Conservation (phyloP, 2,329 filamentous ascomycete species). For the Colletotrichum karsti region DNA sequence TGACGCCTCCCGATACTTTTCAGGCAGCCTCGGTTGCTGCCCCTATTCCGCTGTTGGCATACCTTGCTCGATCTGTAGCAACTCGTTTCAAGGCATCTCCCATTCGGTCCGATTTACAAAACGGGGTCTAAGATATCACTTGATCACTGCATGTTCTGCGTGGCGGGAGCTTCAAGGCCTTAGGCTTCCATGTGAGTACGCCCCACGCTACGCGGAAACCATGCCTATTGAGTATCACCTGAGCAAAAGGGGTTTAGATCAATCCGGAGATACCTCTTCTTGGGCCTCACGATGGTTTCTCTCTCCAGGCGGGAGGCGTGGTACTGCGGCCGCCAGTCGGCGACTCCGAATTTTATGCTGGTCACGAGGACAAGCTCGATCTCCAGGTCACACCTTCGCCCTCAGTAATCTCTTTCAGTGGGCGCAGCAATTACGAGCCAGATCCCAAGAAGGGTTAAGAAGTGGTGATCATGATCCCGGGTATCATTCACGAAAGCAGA, state of each 20-base stretch:
- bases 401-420: background rate
- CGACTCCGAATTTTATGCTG: background rate
- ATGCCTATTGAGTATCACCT: background rate
- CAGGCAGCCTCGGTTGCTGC: background rate
- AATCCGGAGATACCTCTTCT: background rate
- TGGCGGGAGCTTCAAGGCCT: background rate
- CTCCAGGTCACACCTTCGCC: background rate
- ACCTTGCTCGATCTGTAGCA: background rate
- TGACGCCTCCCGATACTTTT: background rate
- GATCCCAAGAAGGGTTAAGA: background rate
- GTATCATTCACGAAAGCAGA: background rate
- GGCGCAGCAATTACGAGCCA: background rate
- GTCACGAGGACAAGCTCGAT: background rate
- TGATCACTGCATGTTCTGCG: background rate
- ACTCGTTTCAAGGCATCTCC: background rate
- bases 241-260: background rate
- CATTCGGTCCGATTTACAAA: background rate
- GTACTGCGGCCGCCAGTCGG: background rate
- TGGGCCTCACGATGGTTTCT: background rate
- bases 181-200: background rate
- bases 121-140: background rate
- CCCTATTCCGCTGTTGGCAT: background rate
- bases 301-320: background rate
- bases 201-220: background rate
- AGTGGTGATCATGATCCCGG: background rate